phyloP scores from a whole-genome alignment of 2,329 filamentous ascomycete species.

The Hortaea sp. region DNA sequence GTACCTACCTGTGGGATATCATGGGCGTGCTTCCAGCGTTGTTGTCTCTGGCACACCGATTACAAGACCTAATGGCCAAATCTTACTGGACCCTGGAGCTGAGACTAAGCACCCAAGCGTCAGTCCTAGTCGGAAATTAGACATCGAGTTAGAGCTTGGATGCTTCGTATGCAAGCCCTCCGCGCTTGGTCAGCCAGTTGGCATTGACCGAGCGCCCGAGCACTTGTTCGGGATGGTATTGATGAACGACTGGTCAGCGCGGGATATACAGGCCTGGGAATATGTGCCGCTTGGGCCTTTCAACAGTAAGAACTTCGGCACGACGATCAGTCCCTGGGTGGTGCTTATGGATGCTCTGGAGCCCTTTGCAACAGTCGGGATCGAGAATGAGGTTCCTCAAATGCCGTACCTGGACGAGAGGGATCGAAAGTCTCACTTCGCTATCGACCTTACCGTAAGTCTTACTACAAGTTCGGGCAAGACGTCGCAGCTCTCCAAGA shows the following conservation, averaged over 20 bases:
- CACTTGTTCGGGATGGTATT: constrained; percentile 70
- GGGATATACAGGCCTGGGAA: constrained; percentile 77
- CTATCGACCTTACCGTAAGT: constrained; percentile 60
- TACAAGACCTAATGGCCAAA: constrained; percentile 64
- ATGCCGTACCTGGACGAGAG: constrained; percentile 57
- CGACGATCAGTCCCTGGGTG: constrained; percentile 69
- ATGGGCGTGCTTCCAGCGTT: constrained; percentile 66
- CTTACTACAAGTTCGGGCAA: constrained; percentile 40
- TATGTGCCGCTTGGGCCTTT: constrained; percentile 75
- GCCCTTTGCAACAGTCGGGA: constrained; percentile 48
- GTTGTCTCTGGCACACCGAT: constrained; percentile 66
- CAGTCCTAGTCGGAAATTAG: constrained; percentile 55
- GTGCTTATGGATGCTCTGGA: constrained; percentile 67
- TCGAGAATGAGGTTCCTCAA: constrained; percentile 45
- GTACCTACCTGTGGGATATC: constrained; percentile 72
- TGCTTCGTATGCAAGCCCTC: constrained; percentile 61
- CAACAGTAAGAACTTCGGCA: constrained; percentile 75
- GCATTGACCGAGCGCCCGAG: constrained; percentile 55
- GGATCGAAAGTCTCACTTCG: constrained; percentile 50
- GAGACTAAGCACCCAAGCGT: constrained; percentile 54
- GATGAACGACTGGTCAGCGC: constrained; percentile 79
- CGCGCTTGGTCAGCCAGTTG: constrained; percentile 52
- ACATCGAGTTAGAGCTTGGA: constrained; percentile 73
- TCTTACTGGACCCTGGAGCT: constrained; percentile 53
- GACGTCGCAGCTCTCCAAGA: constrained; percentile 43